phyloP scores from a whole-genome alignment of 176 grass and related monocot species.

The Aegilops bicornis region DNA sequence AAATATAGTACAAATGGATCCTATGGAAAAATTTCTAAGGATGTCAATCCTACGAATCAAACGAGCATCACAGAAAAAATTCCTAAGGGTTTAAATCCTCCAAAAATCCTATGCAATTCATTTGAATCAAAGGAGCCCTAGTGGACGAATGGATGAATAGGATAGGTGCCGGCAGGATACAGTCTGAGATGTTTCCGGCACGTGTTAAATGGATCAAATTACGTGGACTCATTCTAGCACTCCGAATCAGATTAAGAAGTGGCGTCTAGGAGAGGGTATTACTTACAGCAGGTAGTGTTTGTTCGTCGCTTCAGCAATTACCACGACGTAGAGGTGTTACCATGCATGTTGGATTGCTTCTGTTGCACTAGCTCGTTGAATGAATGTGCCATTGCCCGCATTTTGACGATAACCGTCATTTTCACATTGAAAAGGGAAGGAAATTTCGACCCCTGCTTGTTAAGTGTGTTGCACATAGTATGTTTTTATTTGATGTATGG shows the following conservation, averaged over 20 bases:
- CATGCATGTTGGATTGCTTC: neutral
- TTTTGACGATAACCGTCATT: neutral
- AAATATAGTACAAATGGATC: no score
- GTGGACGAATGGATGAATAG: neutral
- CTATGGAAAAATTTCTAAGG: no score
- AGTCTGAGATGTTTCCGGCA: constrained; percentile 6
- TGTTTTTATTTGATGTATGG: neutral
- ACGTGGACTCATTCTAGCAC: neutral
- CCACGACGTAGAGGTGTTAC: neutral
- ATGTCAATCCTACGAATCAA: no score
- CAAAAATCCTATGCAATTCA: no score
- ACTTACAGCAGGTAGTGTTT: neutral
- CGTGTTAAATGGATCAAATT: constrained; percentile 26
- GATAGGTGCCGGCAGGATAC: neutral
- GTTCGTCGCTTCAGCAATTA: neutral
- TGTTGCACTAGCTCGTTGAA: neutral
- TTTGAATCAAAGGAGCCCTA: no score
- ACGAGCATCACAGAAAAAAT: no score
- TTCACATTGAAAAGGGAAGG: neutral
- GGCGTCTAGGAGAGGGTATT: neutral
- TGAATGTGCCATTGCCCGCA: neutral
- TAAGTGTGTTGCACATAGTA: neutral
- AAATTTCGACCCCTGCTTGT: neutral
- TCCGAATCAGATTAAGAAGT: neutral
- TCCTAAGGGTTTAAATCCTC: no score